These are phyloP conservation scores for Metschnikowia dekortorum DNA, from an alignment of 805 yeast species.

Conservation along the genomic window DNA sequence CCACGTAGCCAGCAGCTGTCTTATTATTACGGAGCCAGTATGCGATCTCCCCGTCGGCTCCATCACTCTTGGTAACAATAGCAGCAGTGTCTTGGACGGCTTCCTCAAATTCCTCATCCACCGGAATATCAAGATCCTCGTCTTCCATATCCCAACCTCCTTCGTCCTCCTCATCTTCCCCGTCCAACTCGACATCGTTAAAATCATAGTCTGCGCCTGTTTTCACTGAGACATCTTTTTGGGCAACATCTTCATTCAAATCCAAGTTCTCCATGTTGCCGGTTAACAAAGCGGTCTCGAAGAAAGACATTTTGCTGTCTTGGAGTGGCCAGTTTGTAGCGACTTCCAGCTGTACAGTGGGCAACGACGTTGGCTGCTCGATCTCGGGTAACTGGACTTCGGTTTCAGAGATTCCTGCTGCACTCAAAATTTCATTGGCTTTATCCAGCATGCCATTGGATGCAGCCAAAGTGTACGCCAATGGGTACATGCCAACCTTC, in stretches of 20 bases:
- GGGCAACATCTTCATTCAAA: slow-evolving; percentile 37
- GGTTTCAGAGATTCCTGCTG: slow-evolving; percentile 59
- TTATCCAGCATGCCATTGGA: slow-evolving; percentile 73
- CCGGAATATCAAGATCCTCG: slow-evolving; percentile 65
- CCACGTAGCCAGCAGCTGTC: slow-evolving; percentile 87
- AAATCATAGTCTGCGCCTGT: slow-evolving; percentile 6
- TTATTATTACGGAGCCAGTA: slow-evolving; percentile 86
- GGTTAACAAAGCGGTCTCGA: slow-evolving; percentile 70
- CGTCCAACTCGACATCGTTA: slow-evolving; percentile 14
- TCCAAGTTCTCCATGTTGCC: slow-evolving; percentile 70
- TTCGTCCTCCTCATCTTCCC: slow-evolving; percentile 51
- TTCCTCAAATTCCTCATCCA: slow-evolving; percentile 25
- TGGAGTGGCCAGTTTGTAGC: slow-evolving; percentile 78
- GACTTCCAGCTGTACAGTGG: slow-evolving; percentile 45
- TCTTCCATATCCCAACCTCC: slow-evolving; percentile 82
- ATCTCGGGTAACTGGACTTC: slow-evolving; percentile 63
- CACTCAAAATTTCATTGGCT: slow-evolving; percentile 67
- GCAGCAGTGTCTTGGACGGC: slow-evolving; percentile 11
- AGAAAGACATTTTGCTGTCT: slow-evolving; percentile 67
- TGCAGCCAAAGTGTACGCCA: slow-evolving; percentile 92
- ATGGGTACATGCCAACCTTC: slow-evolving; percentile 75
- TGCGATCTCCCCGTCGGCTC: slow-evolving; percentile 57
- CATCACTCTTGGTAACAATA: slow-evolving; percentile 8
- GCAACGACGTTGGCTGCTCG: slow-evolving; percentile 39
- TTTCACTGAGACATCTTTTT: background rate